A percentile compares a stretch with the other conserved stretches of the same genome.
phyloP scores from a whole-genome alignment of 495 filamentous ascomycete species.

The Penicillium pancosmium region DNA sequence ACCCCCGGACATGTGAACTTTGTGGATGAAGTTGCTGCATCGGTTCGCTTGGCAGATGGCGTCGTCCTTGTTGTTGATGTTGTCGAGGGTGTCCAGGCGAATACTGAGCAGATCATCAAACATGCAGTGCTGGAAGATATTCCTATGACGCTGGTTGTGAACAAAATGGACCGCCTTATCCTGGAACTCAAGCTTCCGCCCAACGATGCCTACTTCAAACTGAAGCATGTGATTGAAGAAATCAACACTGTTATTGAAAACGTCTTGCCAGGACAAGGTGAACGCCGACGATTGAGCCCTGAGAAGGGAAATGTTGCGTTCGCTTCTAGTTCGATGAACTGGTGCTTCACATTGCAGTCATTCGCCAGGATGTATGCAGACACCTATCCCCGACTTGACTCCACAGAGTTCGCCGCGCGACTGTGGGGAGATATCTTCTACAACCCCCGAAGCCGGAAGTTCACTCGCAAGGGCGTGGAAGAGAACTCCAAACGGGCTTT shows the following conservation, averaged over 20 bases:
- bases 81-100: conserved; percentile 96
- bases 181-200: conserved; percentile 94
- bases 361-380: conserved; percentile 97
- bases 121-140: conserved; percentile 90
- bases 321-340: conserved; percentile 88
- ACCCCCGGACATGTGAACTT: conserved; percentile 98
- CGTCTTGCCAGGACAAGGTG: conserved; percentile 80
- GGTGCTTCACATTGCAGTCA: conserved; percentile 92
- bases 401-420: conserved; percentile 73
- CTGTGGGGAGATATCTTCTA: conserved; percentile 98
- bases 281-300: conserved; percentile 79
- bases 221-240: conserved; percentile 97
- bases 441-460: conserved; percentile 86
- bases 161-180: conserved; percentile 96
- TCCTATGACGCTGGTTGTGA: conserved; percentile 86
- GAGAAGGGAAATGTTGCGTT: conserved; percentile 98
- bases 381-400: conserved; percentile 78
- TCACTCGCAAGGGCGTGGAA: conserved; percentile 84
- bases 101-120: conserved; percentile 95
- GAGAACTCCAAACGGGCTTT: conserved; percentile 82
- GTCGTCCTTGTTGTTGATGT: conserved; percentile 94
- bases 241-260: conserved; percentile 95
- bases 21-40: conserved; percentile 91
- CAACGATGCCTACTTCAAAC: conserved; percentile 95
- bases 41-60: conserved; percentile 85